Evolutionary conservation across 257 asterid genomes (phyloP).

Genomic region (Lycium barbarum): DNA sequence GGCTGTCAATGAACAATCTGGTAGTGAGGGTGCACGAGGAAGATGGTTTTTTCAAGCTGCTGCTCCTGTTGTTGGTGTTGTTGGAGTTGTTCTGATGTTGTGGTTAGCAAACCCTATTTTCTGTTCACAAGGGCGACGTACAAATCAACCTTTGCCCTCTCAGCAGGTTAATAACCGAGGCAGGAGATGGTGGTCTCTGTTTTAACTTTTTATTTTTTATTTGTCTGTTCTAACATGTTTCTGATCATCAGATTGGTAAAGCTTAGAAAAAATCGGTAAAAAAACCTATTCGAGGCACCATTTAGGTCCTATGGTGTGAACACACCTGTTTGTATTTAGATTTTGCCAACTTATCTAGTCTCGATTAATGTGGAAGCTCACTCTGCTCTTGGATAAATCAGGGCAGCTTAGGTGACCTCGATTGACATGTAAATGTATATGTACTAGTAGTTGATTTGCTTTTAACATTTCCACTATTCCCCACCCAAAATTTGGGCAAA

Average conservation of each 20-base stretch:
- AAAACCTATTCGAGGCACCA: not conserved
- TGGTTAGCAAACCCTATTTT: slow-evolving; percentile 60
- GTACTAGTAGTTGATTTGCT: slow-evolving; percentile 16
- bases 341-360: not conserved
- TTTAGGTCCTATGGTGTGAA: not conserved
- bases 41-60: slow-evolving; percentile 71
- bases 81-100: slow-evolving; percentile 67
- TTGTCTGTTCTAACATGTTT: not conserved
- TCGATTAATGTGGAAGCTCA: not conserved
- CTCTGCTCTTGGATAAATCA: not conserved
- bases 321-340: slow-evolving; percentile 5
- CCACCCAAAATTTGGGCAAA: not conserved
- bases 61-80: slow-evolving; percentile 70
- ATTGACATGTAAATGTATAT: not conserved
- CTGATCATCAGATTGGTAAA: not conserved
- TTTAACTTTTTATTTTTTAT: slow-evolving; percentile 39
- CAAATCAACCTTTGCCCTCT: slow-evolving; percentile 28
- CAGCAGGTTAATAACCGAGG: slow-evolving; percentile 49
- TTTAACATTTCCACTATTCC: not conserved
- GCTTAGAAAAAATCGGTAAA: not conserved
- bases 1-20: slow-evolving; percentile 33
- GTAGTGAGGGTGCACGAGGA: slow-evolving; percentile 41
- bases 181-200: slow-evolving; percentile 75
- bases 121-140: slow-evolving; percentile 26
- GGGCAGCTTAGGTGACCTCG: not conserved